Evolutionary conservation across 208 protist species (phyloP), one percentile per base, ranked within the genome.

Genomic region (Vickermania ingenoplastis): DNA sequence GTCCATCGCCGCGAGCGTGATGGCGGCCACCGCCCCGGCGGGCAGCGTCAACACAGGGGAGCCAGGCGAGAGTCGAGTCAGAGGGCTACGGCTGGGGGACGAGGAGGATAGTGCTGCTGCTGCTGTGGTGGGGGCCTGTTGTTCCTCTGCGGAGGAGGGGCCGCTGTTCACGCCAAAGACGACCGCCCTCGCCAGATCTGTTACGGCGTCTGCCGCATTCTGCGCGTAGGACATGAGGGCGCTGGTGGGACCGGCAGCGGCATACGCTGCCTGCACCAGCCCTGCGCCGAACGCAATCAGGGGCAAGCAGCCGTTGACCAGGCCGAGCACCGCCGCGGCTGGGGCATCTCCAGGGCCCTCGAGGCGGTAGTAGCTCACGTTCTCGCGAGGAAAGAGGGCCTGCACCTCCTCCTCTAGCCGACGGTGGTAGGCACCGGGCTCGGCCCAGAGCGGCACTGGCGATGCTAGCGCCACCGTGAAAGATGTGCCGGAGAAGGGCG

Each of bases 251-350:
- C 36, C 36, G 29, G 63, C 61, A 11, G 76, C 76, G 11, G 76
- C 71, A 67, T 86, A 95, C 24, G 71, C 80, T 56, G 81, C 89
- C 62, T 84, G 90, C 29, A 95, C 84, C 57, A 95, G 66, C 0
- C 88, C 88, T 1, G 83, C 88, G 1, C 88, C 88, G 54, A 95
- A 83, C n/a, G 73, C 57, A 62, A 81, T 90, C 55, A 95, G 71
- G 11, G 78, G 83, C 17, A 63, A 41, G 59, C 82, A 91, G 23
- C 65, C 84, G 41, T 92, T 95, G 4, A 87, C 66, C 25, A 92
- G 41, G 0, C 71, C 69, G 29, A 95, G 64, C 27, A 91, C 27
- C 2, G 63, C 78, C 0, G 76, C 82, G 11, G 62, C 55, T 17
- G 36, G 36, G 17, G 36, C 36, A 45, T 7, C 36, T 7, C 36